Conservation (phyloP, 257 asterid species). For the Rauvolfia tetraphylla region DNA sequence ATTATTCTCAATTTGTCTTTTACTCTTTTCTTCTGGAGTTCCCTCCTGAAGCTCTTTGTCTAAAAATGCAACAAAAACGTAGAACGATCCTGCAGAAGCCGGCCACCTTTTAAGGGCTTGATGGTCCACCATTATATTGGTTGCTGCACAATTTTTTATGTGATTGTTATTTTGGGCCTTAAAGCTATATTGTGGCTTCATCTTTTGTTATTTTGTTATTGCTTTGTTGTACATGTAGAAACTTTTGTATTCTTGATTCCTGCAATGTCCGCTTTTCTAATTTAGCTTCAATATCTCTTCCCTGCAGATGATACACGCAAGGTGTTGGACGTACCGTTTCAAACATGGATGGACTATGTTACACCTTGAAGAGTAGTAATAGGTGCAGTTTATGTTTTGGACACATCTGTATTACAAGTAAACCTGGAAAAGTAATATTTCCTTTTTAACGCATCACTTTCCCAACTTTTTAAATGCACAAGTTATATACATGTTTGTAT, state of each 20-base stretch:
- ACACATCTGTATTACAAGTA: neutral
- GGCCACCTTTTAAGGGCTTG: neutral
- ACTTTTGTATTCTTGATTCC: neutral
- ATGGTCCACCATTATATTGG: neutral
- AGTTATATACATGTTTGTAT: neutral
- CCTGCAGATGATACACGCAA: conserved; percentile 3
- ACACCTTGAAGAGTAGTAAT: neutral
- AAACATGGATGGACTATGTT: conserved; percentile 4
- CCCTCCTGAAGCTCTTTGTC: neutral
- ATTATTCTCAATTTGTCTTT: neutral
- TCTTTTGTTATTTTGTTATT: neutral
- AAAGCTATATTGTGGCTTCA: neutral
- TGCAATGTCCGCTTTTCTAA: neutral
- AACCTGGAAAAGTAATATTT: neutral
- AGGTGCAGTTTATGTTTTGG: neutral
- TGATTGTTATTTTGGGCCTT: too few species aligned
- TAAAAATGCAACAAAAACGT: neutral
- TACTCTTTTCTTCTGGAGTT: neutral
- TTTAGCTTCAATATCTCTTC: neutral
- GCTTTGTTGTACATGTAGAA: neutral
- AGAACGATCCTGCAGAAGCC: too few species aligned
- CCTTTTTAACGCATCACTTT: neutral
- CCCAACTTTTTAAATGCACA: too few species aligned
- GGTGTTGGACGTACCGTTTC: conserved; percentile 4
- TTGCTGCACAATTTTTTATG: neutral